Conservation (phyloP, 305 asterid species). For the Fraxinus sp. region DNA sequence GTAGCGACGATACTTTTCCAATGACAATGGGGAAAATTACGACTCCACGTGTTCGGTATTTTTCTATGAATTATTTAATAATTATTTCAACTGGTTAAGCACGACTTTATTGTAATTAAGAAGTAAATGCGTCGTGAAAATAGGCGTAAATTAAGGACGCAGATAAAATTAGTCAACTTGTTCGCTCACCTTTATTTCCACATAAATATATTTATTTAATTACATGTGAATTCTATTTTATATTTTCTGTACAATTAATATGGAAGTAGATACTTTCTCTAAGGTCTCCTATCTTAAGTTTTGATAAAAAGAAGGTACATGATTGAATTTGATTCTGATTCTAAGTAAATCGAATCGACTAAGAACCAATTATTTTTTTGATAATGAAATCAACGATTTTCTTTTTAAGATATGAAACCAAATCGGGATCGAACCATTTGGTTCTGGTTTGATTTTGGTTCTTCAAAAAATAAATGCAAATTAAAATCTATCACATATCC, state of each 20-base stretch:
- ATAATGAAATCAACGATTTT: too few species aligned
- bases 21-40: not conserved
- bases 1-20: not conserved
- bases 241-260: not conserved
- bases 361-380: too few species aligned
- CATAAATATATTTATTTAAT: too few species aligned
- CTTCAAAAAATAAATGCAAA: not conserved
- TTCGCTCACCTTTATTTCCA: not conserved
- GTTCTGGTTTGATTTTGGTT: not conserved
- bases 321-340: too few species aligned
- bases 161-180: not conserved
- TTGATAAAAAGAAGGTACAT: too few species aligned
- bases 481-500: not conserved
- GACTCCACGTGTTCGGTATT: not conserved
- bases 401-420: too few species aligned
- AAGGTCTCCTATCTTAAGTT: too few species aligned
- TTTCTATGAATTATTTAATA: not conserved
- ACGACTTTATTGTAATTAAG: not conserved
- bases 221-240: not conserved
- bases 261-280: not conserved
- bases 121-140: not conserved
- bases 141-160: not conserved
- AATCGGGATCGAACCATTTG: not conserved
- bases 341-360: too few species aligned
- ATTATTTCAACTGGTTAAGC: not conserved